Conservation (phyloP, 148 eudicot species). For the Camellia granthamiana region DNA sequence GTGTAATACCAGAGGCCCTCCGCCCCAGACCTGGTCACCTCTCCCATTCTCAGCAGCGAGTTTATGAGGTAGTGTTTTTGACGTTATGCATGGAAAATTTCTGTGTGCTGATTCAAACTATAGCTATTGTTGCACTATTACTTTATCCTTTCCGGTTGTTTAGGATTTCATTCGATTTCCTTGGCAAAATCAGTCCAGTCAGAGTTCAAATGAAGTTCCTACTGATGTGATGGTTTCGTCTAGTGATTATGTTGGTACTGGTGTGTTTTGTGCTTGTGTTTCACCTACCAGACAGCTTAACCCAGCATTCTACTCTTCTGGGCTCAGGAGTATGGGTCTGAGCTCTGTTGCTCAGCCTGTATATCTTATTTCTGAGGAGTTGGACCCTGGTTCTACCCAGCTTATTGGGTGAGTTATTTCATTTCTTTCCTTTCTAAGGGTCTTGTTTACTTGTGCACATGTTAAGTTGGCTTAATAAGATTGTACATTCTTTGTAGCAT, state of each 20-base stretch:
- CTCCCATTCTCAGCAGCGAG: constrained; percentile 81
- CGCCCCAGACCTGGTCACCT: constrained; percentile 84
- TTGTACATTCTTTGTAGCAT: too few species aligned
- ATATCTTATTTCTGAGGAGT: constrained; percentile 56
- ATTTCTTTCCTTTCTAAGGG: not conserved
- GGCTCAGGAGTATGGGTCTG: constrained; percentile 44
- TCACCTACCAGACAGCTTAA: constrained; percentile 52
- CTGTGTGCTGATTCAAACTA: not conserved
- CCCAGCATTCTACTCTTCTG: constrained; percentile 46
- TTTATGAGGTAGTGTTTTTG: constrained; percentile 60
- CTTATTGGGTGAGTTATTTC: constrained; percentile 41
- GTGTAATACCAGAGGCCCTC: constrained; percentile 67
- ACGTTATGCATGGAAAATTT: not conserved
- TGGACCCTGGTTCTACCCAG: constrained; percentile 44
- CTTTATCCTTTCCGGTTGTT: not conserved
- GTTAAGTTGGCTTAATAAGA: too few species aligned
- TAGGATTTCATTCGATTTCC: constrained; percentile 87
- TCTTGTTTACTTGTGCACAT: too few species aligned
- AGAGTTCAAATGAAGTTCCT: constrained; percentile 42
- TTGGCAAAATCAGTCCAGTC: constrained; percentile 65
- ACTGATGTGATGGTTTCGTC: constrained; percentile 44
- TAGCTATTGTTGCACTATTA: not conserved
- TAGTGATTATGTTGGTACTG: constrained; percentile 27
- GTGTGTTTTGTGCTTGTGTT: constrained; percentile 42
- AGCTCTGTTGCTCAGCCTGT: constrained; percentile 46